These are phyloP conservation scores for Trichoderma aggressivum DNA, from an alignment of 2,329 filamentous ascomycete genomes.

Conservation along the genomic window DNA sequence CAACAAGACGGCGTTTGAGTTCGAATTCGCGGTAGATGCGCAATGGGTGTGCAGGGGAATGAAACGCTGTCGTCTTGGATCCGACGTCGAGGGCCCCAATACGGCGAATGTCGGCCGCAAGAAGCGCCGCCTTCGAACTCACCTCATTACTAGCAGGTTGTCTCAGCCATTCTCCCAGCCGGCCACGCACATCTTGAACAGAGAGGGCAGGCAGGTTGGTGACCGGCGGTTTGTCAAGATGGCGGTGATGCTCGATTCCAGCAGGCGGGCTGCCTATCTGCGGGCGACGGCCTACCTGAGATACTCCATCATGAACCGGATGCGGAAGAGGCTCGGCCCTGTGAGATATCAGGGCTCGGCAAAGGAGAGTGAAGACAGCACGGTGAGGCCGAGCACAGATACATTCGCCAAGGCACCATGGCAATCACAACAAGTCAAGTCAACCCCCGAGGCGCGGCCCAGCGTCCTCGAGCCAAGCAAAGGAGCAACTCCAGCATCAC, in stretches of 20 bases:
- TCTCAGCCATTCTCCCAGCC: constrained; percentile 67
- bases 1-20: not conserved
- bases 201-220: constrained; percentile 46
- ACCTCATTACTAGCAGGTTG: constrained; percentile 66
- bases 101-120: constrained; percentile 54
- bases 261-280: constrained; percentile 40
- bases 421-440: constrained; percentile 25
- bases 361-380: constrained; percentile 30
- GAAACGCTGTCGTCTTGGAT: constrained; percentile 51
- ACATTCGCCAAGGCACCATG: constrained; percentile 24
- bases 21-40: not conserved
- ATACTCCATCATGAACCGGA: constrained; percentile 62
- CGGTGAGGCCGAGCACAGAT: constrained; percentile 23
- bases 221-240: constrained; percentile 50
- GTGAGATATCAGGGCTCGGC: constrained; percentile 29
- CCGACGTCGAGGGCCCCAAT: constrained; percentile 59
- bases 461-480: not conserved
- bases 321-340: constrained; percentile 45
- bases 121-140: constrained; percentile 62
- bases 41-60: constrained; percentile 22
- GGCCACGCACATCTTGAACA: constrained; percentile 65
- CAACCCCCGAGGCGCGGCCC: constrained; percentile 22
- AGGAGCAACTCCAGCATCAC: not conserved
- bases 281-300: constrained; percentile 56
- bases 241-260: constrained; percentile 40